Percentiles rank a stretch among this genome's conserved stretches.
These are phyloP conservation scores for Arctostaphylos glauca DNA, from an alignment of 148 eudicot genomes.

Conservation along the genomic window DNA sequence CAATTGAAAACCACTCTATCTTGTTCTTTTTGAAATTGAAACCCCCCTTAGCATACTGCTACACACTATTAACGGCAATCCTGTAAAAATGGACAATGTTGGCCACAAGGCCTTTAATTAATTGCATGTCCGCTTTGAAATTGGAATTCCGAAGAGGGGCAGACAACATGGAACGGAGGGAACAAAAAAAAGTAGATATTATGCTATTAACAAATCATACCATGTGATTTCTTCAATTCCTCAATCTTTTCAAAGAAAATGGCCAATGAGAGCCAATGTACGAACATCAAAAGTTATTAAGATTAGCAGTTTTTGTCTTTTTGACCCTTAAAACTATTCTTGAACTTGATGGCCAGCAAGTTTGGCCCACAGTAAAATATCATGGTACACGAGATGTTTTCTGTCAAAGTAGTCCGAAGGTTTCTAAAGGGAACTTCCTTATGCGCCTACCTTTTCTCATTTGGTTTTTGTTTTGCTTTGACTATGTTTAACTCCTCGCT, in stretches of 20 bases:
- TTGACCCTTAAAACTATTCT: not conserved
- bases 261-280: not conserved
- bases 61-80: too few relatives aligned
- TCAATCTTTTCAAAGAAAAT: not conserved
- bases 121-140: not conserved
- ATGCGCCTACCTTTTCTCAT: not conserved
- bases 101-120: not conserved
- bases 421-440: not conserved
- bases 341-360: not conserved
- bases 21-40: too few relatives aligned
- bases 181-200: not conserved
- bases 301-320: not conserved
- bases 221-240: not conserved
- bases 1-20: too few relatives aligned
- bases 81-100: not conserved
- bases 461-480: not conserved
- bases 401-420: not conserved
- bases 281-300: not conserved
- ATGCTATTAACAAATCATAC: not conserved
- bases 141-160: not conserved
- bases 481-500: constrained; percentile 9
- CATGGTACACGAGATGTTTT: constrained; percentile 5
- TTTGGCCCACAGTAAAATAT: not conserved
- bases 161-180: not conserved
- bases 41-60: too few relatives aligned